Evolutionary conservation across 2,329 filamentous ascomycete genomes (phyloP).

Genomic region (Aspergillus arachidicola): DNA sequence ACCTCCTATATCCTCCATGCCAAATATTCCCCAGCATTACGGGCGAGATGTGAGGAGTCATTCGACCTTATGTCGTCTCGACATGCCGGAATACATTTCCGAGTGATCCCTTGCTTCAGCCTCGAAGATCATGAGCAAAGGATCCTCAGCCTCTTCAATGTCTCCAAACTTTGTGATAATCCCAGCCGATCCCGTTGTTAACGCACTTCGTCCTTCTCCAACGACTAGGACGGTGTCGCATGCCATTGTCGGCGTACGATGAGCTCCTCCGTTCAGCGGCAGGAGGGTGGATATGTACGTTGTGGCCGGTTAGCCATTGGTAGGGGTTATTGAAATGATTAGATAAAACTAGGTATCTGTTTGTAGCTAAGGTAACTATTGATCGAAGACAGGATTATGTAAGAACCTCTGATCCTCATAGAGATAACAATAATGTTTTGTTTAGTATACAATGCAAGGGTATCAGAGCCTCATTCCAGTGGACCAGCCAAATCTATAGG

Average conservation of each 20-base stretch:
- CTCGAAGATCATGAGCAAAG: too few relatives aligned
- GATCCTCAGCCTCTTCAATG: too few relatives aligned
- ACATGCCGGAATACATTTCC: not conserved
- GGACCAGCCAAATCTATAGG: constrained; percentile 12
- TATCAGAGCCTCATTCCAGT: constrained; percentile 15
- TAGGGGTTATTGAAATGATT: not conserved
- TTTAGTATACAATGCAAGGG: constrained; percentile 14
- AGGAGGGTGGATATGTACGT: not conserved
- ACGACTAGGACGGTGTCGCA: too few relatives aligned
- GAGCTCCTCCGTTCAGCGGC: too few relatives aligned
- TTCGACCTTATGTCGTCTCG: not conserved
- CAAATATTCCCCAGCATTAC: not conserved
- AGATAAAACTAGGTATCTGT: not conserved
- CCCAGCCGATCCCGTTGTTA: too few relatives aligned
- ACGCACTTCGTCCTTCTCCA: too few relatives aligned
- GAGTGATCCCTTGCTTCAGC: not conserved
- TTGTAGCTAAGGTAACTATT: not conserved
- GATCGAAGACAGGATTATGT: not conserved
- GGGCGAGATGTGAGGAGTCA: not conserved
- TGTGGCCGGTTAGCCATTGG: not conserved
- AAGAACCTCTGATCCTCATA: not conserved
- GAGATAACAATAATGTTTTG: not conserved
- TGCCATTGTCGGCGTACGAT: too few relatives aligned
- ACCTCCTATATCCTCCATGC: not conserved
- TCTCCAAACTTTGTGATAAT: too few relatives aligned